Conservation (phyloP, 441 rosid genomes). For the Croton laevigatus region DNA sequence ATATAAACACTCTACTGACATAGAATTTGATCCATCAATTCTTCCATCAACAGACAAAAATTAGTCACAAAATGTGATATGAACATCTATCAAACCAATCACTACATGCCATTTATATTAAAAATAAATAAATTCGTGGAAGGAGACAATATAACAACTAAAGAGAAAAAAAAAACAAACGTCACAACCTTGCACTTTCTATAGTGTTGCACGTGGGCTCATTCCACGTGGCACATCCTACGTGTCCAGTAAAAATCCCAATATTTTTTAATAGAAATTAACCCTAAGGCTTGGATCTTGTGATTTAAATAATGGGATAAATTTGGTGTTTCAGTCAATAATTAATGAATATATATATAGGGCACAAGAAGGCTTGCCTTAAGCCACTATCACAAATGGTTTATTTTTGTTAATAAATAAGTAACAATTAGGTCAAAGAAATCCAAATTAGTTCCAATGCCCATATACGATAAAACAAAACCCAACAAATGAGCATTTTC, state of each 20-base stretch:
- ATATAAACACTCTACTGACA: no score
- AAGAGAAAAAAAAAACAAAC: not conserved
- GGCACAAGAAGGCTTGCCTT: slow-evolving; percentile 24
- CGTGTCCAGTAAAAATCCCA: slow-evolving; percentile 15
- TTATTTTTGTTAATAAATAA: slow-evolving; percentile 11
- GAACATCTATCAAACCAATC: not conserved
- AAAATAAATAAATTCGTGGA: not conserved
- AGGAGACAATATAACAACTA: not conserved
- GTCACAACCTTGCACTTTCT: slow-evolving; percentile 5
- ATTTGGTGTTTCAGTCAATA: not conserved
- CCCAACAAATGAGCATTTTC: not conserved
- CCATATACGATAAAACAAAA: slow-evolving; percentile 1
- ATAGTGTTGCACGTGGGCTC: slow-evolving; percentile 22
- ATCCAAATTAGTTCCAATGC: slow-evolving; percentile 25
- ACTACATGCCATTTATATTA: not conserved
- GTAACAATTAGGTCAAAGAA: slow-evolving; percentile 37
- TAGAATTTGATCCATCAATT: not conserved
- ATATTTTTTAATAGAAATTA: not conserved
- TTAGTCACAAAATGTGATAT: not conserved
- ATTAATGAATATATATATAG: not conserved
- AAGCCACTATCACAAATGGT: slow-evolving; percentile 29
- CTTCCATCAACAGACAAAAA: not conserved
- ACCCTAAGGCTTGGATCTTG: slow-evolving; percentile 31
- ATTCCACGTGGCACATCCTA: slow-evolving; percentile 27
- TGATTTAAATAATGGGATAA: slow-evolving; percentile 26